Conservation (phyloP, 345 rosid genomes). For the Anacardium occidentale region DNA sequence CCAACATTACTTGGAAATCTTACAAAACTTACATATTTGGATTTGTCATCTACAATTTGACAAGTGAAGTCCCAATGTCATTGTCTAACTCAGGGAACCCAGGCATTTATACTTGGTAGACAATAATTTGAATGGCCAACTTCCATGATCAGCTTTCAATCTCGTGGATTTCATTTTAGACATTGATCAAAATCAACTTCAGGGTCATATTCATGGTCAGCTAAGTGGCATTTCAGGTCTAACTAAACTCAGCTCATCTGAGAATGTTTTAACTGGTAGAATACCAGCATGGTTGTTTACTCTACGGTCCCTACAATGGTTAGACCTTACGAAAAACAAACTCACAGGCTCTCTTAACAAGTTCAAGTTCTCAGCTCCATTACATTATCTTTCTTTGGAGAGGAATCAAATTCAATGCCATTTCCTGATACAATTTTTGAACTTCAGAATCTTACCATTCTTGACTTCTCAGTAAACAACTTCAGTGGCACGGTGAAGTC, state of each 20-base stretch:
- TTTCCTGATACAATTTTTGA: background rate
- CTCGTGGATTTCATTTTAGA: too few relatives aligned
- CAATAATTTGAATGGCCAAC: too few relatives aligned
- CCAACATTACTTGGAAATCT: too few relatives aligned
- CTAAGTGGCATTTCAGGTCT: background rate
- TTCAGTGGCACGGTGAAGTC: background rate
- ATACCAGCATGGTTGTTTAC: conserved; percentile 17
- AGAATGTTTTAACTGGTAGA: background rate
- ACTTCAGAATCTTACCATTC: background rate
- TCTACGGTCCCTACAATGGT: background rate
- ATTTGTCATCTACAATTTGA: too few relatives aligned
- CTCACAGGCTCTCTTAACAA: background rate
- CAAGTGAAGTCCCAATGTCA: too few relatives aligned
- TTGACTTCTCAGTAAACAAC: background rate
- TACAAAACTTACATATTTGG: too few relatives aligned
- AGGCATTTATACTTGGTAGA: too few relatives aligned
- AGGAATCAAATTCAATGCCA: background rate
- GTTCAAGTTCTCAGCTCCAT: background rate
- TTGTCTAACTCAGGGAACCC: too few relatives aligned
- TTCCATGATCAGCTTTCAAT: too few relatives aligned
- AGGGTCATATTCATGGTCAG: too few relatives aligned
- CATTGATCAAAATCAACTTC: too few relatives aligned
- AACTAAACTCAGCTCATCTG: background rate
- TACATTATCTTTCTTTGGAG: too few relatives aligned
- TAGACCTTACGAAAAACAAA: conserved; percentile 2